Conservation (phyloP, 2,329 filamentous ascomycete species). For the Berkeleyomyces basicola region DNA sequence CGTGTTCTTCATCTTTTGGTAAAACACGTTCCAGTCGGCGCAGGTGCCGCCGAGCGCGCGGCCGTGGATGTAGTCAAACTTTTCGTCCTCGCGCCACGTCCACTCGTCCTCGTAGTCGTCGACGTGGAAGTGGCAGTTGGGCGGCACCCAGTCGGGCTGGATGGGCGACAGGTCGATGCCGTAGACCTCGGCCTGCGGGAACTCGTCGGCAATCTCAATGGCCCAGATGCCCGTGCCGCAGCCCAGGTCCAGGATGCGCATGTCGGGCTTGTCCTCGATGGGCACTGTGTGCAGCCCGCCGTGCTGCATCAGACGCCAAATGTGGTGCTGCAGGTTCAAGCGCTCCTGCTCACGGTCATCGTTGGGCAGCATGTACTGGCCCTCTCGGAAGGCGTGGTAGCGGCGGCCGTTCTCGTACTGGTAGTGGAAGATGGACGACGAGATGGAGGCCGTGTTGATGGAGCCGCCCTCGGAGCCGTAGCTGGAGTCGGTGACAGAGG, state of each 20-base stretch:
- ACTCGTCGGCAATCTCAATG: constrained; percentile 30
- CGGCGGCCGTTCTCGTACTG: constrained; percentile 31
- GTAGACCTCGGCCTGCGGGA: constrained; percentile 21
- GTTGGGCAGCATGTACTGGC: constrained; percentile 30
- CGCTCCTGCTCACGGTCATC: constrained; percentile 38
- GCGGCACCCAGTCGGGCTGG: constrained; percentile 39
- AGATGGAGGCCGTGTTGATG: constrained; percentile 22
- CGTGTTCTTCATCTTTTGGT: constrained; percentile 18
- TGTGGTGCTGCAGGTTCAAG: constrained; percentile 37
- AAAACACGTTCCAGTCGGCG: constrained; percentile 21
- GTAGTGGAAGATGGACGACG: constrained; percentile 28
- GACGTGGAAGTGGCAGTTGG: constrained; percentile 47
- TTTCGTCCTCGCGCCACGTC: constrained; percentile 25
- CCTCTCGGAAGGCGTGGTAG: constrained; percentile 32
- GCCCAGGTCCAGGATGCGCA: constrained; percentile 38
- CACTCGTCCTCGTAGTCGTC: constrained; percentile 44
- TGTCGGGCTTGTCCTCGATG: constrained; percentile 19
- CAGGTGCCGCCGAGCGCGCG: constrained; percentile 18
- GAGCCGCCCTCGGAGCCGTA: constrained; percentile 21
- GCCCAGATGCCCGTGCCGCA: constrained; percentile 45
- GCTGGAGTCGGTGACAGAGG: constrained; percentile 20
- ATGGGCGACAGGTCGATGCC: constrained; percentile 43
- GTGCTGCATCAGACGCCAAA: constrained; percentile 31
- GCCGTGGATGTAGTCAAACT: constrained; percentile 21
- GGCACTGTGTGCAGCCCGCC: constrained; percentile 30